A percentile compares a stretch with the other conserved stretches of the same genome.
Evolutionary conservation across 176 grass and related monocot genomes (phyloP).

Genomic region (Thinopyrum elongatum): DNA sequence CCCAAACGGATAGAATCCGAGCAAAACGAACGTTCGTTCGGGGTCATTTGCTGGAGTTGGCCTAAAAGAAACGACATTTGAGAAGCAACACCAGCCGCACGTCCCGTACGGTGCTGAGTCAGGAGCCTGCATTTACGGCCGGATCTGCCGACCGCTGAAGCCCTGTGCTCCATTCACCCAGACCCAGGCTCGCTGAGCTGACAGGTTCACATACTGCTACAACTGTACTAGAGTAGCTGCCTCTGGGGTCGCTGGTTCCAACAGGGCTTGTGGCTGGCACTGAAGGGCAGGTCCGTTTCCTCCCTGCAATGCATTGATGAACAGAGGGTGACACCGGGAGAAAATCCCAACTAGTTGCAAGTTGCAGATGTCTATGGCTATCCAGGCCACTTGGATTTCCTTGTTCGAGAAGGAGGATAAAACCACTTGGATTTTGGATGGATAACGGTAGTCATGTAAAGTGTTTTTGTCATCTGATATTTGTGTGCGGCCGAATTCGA

Average conservation of each 20-base stretch:
- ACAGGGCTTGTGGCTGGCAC: neutral
- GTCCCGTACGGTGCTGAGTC: conserved; percentile 1
- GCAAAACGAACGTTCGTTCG: too few species aligned
- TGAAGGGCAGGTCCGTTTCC: neutral
- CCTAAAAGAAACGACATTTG: neutral
- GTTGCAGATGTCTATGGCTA: neutral
- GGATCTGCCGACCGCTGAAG: conserved; percentile 8
- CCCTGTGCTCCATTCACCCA: neutral
- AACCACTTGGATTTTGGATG: neutral
- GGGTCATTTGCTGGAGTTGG: too few species aligned
- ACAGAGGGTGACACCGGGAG: conserved; percentile 8
- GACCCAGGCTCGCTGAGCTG: neutral
- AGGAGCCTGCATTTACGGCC: neutral
- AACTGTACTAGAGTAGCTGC: neutral
- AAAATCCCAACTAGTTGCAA: neutral
- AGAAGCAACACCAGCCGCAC: conserved; percentile 11
- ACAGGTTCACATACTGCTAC: neutral
- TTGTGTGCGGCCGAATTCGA: neutral
- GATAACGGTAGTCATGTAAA: conserved; percentile 27
- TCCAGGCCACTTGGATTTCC: neutral
- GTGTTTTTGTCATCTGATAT: neutral
- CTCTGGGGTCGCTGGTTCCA: neutral
- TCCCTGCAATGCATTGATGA: conserved; percentile 2
- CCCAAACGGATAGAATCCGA: too few species aligned
- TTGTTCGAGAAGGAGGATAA: too few species aligned